A percentile compares a stretch with the other conserved stretches of the same genome.
These are phyloP conservation scores for Oryza brachyantha DNA, from an alignment of 176 grass and related monocot species.

Conservation along the genomic window DNA sequence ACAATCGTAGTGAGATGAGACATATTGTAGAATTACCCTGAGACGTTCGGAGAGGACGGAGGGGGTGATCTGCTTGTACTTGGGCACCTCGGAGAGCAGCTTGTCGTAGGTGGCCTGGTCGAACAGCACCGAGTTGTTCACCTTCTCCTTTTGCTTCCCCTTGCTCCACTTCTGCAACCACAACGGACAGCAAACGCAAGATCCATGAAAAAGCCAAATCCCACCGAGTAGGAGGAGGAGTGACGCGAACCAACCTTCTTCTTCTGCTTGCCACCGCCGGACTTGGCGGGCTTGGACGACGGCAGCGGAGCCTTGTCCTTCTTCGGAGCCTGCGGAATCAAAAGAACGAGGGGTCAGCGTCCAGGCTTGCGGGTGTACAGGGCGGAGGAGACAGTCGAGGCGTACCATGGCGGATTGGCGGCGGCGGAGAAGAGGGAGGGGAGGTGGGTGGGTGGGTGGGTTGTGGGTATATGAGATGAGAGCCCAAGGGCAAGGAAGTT, in stretches of 20 bases:
- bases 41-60: slow-evolving; percentile 51
- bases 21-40: slow-evolving; percentile 17
- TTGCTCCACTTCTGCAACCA: slow-evolving; percentile 55
- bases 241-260: slow-evolving; percentile 42
- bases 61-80: slow-evolving; percentile 52
- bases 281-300: slow-evolving; percentile 60
- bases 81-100: slow-evolving; percentile 41
- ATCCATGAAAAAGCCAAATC: not conserved
- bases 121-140: slow-evolving; percentile 53
- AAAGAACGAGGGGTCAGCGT: not conserved
- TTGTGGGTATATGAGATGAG: slow-evolving; percentile 27
- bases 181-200: not conserved
- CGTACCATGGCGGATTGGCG: slow-evolving; percentile 17
- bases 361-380: rapidly evolving
- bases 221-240: not conserved
- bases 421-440: no score
- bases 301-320: slow-evolving; percentile 54
- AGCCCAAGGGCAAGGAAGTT: no score
- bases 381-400: not conserved
- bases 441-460: no score
- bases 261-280: slow-evolving; percentile 56
- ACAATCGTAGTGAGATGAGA: not conserved
- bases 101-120: slow-evolving; percentile 60
- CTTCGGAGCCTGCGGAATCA: slow-evolving; percentile 40
- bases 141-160: slow-evolving; percentile 63